These are phyloP conservation scores for Heimioporus sp. DNA, from an alignment of 768 basidiomycete species.

Conservation along the genomic window DNA sequence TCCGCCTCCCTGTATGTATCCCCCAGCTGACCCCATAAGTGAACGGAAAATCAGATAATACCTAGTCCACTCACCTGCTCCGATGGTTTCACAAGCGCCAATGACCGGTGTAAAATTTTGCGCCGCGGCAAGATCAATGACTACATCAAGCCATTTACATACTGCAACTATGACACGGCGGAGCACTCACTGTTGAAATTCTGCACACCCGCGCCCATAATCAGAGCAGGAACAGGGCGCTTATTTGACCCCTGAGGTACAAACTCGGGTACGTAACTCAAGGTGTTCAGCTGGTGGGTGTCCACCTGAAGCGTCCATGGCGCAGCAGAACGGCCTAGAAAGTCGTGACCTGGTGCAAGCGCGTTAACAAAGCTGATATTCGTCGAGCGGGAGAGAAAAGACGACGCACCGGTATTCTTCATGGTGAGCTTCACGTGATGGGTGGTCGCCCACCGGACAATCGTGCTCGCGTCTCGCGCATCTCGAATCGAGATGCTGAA, in stretches of 20 bases:
- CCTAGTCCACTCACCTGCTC: conserved; percentile 4
- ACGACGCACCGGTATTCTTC: conserved; percentile 19
- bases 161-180: not conserved
- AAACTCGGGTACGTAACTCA: conserved; percentile 16
- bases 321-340: conserved; percentile 19
- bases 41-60: not conserved
- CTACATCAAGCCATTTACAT: not conserved
- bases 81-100: conserved; percentile 19
- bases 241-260: conserved; percentile 16
- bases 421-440: conserved; percentile 19
- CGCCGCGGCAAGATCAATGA: conserved; percentile 11
- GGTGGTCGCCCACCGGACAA: conserved; percentile 19
- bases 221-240: conserved; percentile 14
- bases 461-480: conserved; percentile 18
- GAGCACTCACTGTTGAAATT: conserved; percentile 7
- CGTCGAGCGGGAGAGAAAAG: not conserved
- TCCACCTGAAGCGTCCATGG: conserved; percentile 25
- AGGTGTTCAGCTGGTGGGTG: conserved; percentile 15
- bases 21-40: conserved; percentile 34
- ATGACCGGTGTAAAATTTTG: conserved; percentile 16
- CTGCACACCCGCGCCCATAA: conserved; percentile 18
- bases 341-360: conserved; percentile 18
- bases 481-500: conserved; percentile 15
- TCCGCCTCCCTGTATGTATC: conserved; percentile 51
- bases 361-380: not conserved